phyloP scores from a whole-genome alignment of 106 monocot genomes.

The Alisma plantagoaquatica region DNA sequence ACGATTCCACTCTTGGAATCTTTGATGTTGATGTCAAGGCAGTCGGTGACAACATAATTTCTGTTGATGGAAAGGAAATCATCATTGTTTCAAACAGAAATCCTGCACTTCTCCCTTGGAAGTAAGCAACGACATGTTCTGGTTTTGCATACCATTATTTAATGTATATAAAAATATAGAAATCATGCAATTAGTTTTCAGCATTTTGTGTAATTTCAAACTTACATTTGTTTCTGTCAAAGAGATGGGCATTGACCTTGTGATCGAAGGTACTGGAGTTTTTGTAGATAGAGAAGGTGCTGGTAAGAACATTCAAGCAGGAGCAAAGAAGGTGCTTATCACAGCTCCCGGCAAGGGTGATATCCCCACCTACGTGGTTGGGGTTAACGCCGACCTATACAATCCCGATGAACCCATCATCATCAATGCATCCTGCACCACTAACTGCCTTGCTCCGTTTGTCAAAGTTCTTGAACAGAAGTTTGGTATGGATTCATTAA shows the following conservation, averaged over 20 bases:
- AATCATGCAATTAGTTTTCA: neutral
- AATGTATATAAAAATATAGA: neutral
- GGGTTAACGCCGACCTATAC: constrained; percentile 62
- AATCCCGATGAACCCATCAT: constrained; percentile 52
- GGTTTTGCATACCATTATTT: neutral
- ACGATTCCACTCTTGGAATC: constrained; percentile 89
- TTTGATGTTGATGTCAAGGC: constrained; percentile 84
- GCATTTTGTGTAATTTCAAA: neutral
- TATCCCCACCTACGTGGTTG: constrained; percentile 77
- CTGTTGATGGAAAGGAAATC: constrained; percentile 81
- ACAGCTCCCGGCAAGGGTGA: constrained; percentile 74
- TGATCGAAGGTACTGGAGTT: constrained; percentile 56
- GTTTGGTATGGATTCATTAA: neutral
- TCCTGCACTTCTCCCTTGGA: constrained; percentile 77
- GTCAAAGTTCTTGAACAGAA: constrained; percentile 51
- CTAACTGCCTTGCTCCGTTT: constrained; percentile 79
- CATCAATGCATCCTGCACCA: constrained; percentile 81
- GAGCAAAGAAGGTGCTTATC: constrained; percentile 36
- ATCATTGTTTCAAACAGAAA: constrained; percentile 64
- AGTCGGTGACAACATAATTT: constrained; percentile 53
- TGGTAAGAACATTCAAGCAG: constrained; percentile 31
- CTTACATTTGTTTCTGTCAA: neutral
- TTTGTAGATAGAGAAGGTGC: constrained; percentile 32
- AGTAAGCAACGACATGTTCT: constrained; percentile 16
- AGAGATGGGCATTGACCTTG: constrained; percentile 49